Base-by-base conservation (phyloP, 805 yeast species). In the Candida berthetii region DNA sequence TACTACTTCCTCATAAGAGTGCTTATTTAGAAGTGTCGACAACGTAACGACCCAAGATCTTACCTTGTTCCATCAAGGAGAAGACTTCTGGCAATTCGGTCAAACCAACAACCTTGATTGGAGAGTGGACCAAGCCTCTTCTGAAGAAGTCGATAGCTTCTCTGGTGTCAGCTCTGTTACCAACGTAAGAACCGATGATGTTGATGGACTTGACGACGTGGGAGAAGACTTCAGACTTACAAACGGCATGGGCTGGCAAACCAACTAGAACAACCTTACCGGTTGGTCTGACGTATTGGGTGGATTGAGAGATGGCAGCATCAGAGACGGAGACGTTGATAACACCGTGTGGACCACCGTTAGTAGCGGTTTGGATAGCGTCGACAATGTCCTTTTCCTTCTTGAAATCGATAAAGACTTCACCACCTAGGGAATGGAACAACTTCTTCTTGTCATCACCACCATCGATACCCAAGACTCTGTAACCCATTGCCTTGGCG, bases 31-130 rank as follows among this genome's bases (percentile, higher is more conserved):
- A 60, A 38, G 85, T 80, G 69, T 88, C 96, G 50, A 88, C 82
- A 44, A 88, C 96, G 62, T 82, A 82, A 69, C 96, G 79, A 57
- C 96, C 96, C 54, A 82, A 76, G 59, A 88, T 82, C 71, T 83
- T 77, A 58, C 95, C 95, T 66, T 79, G 72, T 65, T 75, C 83
- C 96, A 88, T 88, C 63, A 78, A 72, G 52, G 71, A 66, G 61
- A 71, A 74, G 41, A 73, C 70, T 31, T 51, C 50, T 42, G 76
- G 70, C 50, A 74, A 61, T 48, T 73, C 74, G 31, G 74, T 68
- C 48, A 74, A 62, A 10, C 78, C 78, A 38, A 72, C 73, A 43
- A 74, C 46, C 62, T 73, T 71, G 54, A 74, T 74, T 41, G 79
- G 82, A 42, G 82, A 72, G 47, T 68, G 64, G 53, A 80, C 76